Evolutionary conservation across 805 yeast species (phyloP), one percentile per base, ranked within the genome.

Genomic region (Naumovozyma castellii): DNA sequence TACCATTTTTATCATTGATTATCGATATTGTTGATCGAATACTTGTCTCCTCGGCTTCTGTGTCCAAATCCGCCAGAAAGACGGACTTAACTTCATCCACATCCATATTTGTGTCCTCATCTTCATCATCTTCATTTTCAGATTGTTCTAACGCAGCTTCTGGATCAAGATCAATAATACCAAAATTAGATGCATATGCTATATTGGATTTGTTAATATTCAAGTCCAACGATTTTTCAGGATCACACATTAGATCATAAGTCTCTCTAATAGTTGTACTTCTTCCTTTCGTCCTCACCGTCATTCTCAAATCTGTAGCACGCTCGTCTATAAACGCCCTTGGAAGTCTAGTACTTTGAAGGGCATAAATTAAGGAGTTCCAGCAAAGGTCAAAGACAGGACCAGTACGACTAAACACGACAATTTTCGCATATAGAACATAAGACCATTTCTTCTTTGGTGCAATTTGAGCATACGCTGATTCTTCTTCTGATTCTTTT

Each of bases 351-450:
- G 78, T 72, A 39, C 71, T 66, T 39, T 68, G 56, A 40, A 88
- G 62, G 0, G 94, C 92, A 25, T 70, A 64, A 4, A 82, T 53
- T 18, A 85, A 59, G 3, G 88, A 74, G 16, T 72, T 74, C 76
- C 87, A 81, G 35, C 84, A 80, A 9, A 80, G 61, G 52, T 87
- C 96, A 51, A 78, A 79, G 19, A 82, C 64, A 2, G 96, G 94
- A 0, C 95, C 95, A 1, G 84, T 69, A 42, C 92, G 73, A 36
- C 90, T 79, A 49, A 84, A 79, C 0, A 87, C 86, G 48, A 80
- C 78, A 32, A 86, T 67, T 49, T 77, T 76, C 3, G 90, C 88
- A 53, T 77, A 76, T 25, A 88, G 59, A 3, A 81, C 84, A 57
- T 71, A 69, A 36, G 72, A 63, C 66, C 74, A 76, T 25, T 61